Evolutionary conservation across 2,329 filamentous ascomycete species (phyloP), one percentile per base, ranked within the genome.

Genomic region (Aspergillus sp.): DNA sequence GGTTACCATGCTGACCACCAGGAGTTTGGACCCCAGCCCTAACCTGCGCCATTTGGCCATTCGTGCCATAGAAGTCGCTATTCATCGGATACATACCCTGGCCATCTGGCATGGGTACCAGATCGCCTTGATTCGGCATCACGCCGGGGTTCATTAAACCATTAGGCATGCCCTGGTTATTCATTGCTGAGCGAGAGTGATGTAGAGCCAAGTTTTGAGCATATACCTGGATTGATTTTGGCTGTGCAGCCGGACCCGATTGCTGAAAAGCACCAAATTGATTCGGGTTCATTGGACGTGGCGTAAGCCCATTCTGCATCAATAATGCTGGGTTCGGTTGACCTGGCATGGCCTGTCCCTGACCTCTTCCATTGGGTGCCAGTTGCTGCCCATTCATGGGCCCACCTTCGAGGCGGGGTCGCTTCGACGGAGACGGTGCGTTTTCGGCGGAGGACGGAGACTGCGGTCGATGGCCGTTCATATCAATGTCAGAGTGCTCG

Each of bases 381-480:
- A 93, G 89, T 67, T 88, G 89, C 70, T 87, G 87, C 62, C 87
- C 87, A 71, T 90, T 90, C 76, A 91, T 91, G 9, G 83, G 82
- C 35, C 82, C 82, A 69, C 88, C 87, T 63, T 93, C 90, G 60
- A 96, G 84, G 57, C 93, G 90, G 57, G 88, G 90, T 69, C 93
- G 86, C 80, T 98, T 98, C 62, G 90, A 93, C 2, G 93, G 93
- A 33, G 93, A 98, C 4, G 92, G 91, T 25, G 91, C 92, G 69
- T 95, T 95, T 53, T 97, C 93, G 55, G 87, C 88, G 39, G 89
- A 88, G 51, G 87, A 87, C 7, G 93, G 93, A 35, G 93, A 96
- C 57, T 88, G 87, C 27, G 91, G 88, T 59, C 92, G 86, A 65
- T 88, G 87, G 59, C 89, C 90, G 75, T 89, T 91, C 74, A 89